Conservation (phyloP, 768 basidiomycete species). For the Mycena epipterygia region DNA sequence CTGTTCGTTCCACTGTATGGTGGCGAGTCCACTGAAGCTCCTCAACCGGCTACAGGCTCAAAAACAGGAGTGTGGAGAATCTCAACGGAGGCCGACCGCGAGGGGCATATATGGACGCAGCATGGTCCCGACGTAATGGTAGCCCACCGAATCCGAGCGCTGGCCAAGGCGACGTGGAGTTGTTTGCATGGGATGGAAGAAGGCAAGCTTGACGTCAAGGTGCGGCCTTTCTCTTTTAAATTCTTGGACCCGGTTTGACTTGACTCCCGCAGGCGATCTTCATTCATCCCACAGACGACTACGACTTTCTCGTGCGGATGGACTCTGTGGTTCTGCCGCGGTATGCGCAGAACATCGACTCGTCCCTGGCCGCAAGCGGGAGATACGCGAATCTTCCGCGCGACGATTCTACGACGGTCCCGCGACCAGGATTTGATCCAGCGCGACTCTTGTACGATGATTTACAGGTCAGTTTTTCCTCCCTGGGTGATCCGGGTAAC, state of each 20-base stretch:
- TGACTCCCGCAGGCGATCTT: slow-evolving; percentile 76
- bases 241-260: slow-evolving; percentile 4
- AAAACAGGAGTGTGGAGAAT: slow-evolving; percentile 78
- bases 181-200: slow-evolving; percentile 66
- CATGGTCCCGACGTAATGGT: slow-evolving; percentile 76
- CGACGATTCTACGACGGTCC: slow-evolving; percentile 40
- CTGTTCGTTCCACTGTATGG: slow-evolving; percentile 83
- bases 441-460: slow-evolving; percentile 75
- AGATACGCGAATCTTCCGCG: slow-evolving; percentile 62
- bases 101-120: slow-evolving; percentile 84
- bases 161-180: slow-evolving; percentile 83
- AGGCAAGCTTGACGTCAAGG: slow-evolving; percentile 71
- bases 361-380: slow-evolving; percentile 57
- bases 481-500: slow-evolving; percentile 12
- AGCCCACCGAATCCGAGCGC: slow-evolving; percentile 76
- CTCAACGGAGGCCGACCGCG: slow-evolving; percentile 80
- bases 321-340: slow-evolving; percentile 75
- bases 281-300: slow-evolving; percentile 85
- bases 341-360: slow-evolving; percentile 77
- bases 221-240: slow-evolving; percentile 45
- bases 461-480: slow-evolving; percentile 67
- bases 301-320: slow-evolving; percentile 87
- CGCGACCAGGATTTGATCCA: slow-evolving; percentile 87
- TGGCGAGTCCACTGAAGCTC: slow-evolving; percentile 43
- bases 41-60: slow-evolving; percentile 42